Percentiles rank a stretch among this genome's conserved stretches.
These are phyloP conservation scores for Fusarium tjaetaba DNA, from an alignment of 2,329 filamentous ascomycete genomes.

Conservation along the genomic window DNA sequence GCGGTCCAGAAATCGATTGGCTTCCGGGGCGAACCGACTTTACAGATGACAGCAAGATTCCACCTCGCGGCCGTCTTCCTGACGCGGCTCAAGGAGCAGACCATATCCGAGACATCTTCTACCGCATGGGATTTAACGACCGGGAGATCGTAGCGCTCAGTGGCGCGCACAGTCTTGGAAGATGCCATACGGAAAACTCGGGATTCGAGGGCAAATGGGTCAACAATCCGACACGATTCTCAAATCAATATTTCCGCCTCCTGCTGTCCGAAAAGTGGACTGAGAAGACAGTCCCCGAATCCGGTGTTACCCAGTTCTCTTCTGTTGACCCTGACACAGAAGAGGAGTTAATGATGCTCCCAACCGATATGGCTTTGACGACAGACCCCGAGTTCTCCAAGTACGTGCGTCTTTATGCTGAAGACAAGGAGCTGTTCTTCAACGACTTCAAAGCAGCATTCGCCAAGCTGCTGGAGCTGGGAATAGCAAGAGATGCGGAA, in stretches of 20 bases:
- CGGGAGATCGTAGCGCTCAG: slow-evolving; percentile 3
- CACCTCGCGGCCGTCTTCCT: slow-evolving; percentile 5
- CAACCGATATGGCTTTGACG: slow-evolving; percentile 3
- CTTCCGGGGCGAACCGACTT: slow-evolving; percentile 8
- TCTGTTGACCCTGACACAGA: slow-evolving; percentile 1
- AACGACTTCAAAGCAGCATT: background rate
- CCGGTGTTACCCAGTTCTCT: background rate
- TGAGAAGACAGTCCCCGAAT: slow-evolving; percentile 1
- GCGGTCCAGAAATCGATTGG: background rate
- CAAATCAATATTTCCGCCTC: slow-evolving; percentile 10
- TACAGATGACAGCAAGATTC: slow-evolving; percentile 1
- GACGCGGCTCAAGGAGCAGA: slow-evolving; percentile 7
- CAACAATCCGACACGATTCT: slow-evolving; percentile 8
- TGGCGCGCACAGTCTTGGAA: slow-evolving; percentile 1
- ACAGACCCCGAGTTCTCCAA: slow-evolving; percentile 8
- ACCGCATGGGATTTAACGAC: slow-evolving; percentile 9
- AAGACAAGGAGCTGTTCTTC: slow-evolving; percentile 3
- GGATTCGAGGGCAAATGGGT: slow-evolving; percentile 9
- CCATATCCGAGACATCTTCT: slow-evolving; percentile 2
- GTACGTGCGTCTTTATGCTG: background rate
- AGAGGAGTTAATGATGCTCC: slow-evolving; percentile 13
- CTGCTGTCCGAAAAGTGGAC: background rate
- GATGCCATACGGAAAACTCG: slow-evolving; percentile 9
- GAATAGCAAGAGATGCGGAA: background rate
- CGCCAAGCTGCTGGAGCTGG: slow-evolving; percentile 1